Evolutionary conservation across 1,139 yeast species (phyloP).

Genomic region (Suhomyces yuchorum): DNA sequence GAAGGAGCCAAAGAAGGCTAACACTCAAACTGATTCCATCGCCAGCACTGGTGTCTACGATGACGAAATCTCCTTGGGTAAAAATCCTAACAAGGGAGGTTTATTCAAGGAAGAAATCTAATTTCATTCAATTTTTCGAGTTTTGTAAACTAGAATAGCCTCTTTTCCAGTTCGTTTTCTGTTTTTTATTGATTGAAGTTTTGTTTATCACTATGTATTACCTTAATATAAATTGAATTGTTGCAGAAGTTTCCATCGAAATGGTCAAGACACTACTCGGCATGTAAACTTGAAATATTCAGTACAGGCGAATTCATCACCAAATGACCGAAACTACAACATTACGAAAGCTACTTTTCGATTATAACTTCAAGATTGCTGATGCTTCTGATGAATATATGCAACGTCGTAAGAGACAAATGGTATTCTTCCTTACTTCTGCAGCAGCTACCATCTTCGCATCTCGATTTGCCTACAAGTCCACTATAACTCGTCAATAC

Average conservation of each 20-base stretch:
- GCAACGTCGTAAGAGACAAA: constrained; percentile 67
- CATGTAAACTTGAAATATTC: not conserved
- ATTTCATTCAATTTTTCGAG: constrained; percentile 1
- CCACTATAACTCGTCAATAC: constrained; percentile 73
- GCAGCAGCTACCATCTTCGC: constrained; percentile 73
- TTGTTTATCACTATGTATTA: constrained; percentile 14
- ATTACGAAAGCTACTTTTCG: constrained; percentile 11
- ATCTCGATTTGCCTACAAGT: constrained; percentile 72
- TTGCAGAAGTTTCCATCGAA: not conserved
- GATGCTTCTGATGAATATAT: constrained; percentile 47
- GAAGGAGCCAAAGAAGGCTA: constrained; percentile 4
- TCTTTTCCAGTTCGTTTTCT: constrained; percentile 6
- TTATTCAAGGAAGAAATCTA: constrained; percentile 49
- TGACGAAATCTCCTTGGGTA: constrained; percentile 36
- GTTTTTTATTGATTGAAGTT: not conserved
- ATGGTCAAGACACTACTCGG: not conserved
- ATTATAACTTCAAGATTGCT: constrained; percentile 36
- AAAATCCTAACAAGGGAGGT: constrained; percentile 34
- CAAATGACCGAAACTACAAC: constrained; percentile 13
- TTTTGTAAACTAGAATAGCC: constrained; percentile 11
- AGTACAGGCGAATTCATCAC: not conserved
- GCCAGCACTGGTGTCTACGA: constrained; percentile 20
- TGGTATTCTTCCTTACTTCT: constrained; percentile 70
- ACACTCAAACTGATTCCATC: constrained; percentile 10
- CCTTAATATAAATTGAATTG: constrained; percentile 11